phyloP scores from a whole-genome alignment of 2,329 filamentous ascomycete species.

The Scytalidium sp. region DNA sequence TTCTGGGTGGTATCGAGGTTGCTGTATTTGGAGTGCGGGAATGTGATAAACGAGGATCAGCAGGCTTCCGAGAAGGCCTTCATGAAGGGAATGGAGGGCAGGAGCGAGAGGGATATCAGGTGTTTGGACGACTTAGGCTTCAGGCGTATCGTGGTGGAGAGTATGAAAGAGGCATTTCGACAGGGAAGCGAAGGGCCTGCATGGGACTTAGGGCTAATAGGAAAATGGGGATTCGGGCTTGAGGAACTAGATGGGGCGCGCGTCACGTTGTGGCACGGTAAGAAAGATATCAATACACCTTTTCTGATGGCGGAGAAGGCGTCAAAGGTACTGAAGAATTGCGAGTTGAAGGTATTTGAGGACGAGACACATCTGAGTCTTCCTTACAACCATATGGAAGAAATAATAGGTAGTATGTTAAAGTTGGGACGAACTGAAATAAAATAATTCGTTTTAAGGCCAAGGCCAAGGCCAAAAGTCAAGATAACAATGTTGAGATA shows the following conservation, averaged over 20 bases:
- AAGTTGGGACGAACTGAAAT: background rate
- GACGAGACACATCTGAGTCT: slow-evolving; percentile 12
- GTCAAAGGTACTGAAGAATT: slow-evolving; percentile 1
- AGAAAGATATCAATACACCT: slow-evolving; percentile 12
- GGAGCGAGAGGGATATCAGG: slow-evolving; percentile 5
- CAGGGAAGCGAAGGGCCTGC: slow-evolving; percentile 8
- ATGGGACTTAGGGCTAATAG: slow-evolving; percentile 6
- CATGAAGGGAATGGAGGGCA: slow-evolving; percentile 8
- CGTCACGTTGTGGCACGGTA: slow-evolving; percentile 15
- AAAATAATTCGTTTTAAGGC: no score
- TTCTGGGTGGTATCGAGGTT: slow-evolving; percentile 1
- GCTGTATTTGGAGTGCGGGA: slow-evolving; percentile 10
- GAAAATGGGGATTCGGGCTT: slow-evolving; percentile 13
- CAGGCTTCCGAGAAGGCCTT: slow-evolving; percentile 8
- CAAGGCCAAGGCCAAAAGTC: no score
- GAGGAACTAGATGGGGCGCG: slow-evolving; percentile 8
- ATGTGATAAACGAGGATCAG: slow-evolving; percentile 3
- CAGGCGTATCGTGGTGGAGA: slow-evolving; percentile 6
- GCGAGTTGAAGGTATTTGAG: slow-evolving; percentile 8
- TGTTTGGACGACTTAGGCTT: slow-evolving; percentile 10
- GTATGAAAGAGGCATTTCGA: slow-evolving; percentile 11
- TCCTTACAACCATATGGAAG: slow-evolving; percentile 7
- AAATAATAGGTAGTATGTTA: slow-evolving; percentile 1
- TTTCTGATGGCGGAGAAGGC: slow-evolving; percentile 11
- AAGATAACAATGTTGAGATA: no score